phyloP scores from a whole-genome alignment of 2,329 filamentous ascomycete genomes.

The Cladophialophora yegresii region DNA sequence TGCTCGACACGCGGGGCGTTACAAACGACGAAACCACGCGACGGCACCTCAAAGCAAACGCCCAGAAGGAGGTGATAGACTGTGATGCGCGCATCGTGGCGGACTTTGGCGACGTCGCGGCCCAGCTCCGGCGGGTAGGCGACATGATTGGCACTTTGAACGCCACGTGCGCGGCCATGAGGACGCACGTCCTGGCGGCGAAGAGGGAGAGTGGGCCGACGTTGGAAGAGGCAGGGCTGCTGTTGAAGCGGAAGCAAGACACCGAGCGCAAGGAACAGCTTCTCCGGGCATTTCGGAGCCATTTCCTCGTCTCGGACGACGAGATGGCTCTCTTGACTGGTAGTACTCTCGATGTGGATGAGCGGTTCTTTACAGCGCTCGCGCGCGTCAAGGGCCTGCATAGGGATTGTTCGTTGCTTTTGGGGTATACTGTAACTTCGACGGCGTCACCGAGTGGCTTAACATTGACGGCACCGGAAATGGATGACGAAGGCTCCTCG shows the following conservation, averaged over 20 bases:
- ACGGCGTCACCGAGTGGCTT: background rate
- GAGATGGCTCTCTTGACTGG: conserved; percentile 70
- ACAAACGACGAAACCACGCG: conserved; percentile 76
- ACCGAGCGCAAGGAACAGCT: conserved; percentile 81
- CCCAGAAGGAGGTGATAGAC: conserved; percentile 85
- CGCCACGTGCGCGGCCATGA: conserved; percentile 76
- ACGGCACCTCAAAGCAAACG: conserved; percentile 64
- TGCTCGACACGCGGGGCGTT: conserved; percentile 71
- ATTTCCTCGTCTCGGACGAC: conserved; percentile 82
- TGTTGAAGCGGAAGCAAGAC: conserved; percentile 72
- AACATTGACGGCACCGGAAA: background rate
- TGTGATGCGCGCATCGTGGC: conserved; percentile 86
- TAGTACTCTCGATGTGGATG: conserved; percentile 76
- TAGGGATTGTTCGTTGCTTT: conserved; percentile 81
- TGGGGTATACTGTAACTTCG: conserved; percentile 84
- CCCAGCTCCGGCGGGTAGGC: conserved; percentile 88
- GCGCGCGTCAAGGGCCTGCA: conserved; percentile 82
- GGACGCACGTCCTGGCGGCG: conserved; percentile 71
- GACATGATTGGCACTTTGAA: conserved; percentile 76
- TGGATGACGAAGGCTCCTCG: conserved; percentile 59
- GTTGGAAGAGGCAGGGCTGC: conserved; percentile 71
- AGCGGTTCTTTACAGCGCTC: conserved; percentile 77
- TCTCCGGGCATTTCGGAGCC: conserved; percentile 72
- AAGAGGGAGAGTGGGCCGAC: conserved; percentile 73
- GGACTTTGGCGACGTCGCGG: conserved; percentile 86